Conservation (phyloP, 2,329 filamentous ascomycete genomes). For the Myriosclerotinia duriaeana region DNA sequence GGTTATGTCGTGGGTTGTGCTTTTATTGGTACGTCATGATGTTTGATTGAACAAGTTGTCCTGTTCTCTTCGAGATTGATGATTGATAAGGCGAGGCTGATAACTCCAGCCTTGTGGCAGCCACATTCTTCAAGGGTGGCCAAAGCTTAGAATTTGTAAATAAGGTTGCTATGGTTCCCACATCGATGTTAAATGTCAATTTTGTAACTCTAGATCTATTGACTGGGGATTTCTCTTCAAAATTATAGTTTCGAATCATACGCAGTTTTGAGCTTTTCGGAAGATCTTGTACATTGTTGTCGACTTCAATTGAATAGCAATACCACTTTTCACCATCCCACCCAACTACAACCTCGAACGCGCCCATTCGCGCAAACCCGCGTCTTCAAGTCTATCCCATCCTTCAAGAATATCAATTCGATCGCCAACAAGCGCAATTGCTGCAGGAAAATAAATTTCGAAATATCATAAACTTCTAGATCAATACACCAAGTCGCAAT, state of each 20-base stretch:
- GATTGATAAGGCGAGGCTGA: conserved; percentile 4
- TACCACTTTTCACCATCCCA: background rate
- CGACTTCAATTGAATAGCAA: background rate
- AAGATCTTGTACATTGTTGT: background rate
- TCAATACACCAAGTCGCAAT: background rate
- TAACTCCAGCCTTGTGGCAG: conserved; percentile 1
- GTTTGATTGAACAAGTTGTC: conserved; percentile 22
- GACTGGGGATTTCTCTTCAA: background rate
- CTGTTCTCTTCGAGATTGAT: conserved; percentile 7
- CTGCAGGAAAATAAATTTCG: background rate
- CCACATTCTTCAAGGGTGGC: background rate
- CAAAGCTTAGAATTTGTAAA: conserved; percentile 7
- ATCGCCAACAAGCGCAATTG: background rate
- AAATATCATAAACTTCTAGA: background rate
- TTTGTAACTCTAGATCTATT: background rate
- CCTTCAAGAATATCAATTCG: background rate
- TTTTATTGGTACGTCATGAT: background rate
- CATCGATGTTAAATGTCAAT: background rate
- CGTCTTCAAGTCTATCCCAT: conserved; percentile 13
- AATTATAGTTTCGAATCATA: background rate
- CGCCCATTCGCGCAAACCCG: conserved; percentile 13
- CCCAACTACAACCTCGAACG: background rate
- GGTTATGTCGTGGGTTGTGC: background rate
- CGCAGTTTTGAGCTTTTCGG: too few species aligned
- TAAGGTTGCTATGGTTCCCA: conserved; percentile 11